phyloP scores from a whole-genome alignment of 2,329 filamentous ascomycete species.

The Colletotrichum sp. region DNA sequence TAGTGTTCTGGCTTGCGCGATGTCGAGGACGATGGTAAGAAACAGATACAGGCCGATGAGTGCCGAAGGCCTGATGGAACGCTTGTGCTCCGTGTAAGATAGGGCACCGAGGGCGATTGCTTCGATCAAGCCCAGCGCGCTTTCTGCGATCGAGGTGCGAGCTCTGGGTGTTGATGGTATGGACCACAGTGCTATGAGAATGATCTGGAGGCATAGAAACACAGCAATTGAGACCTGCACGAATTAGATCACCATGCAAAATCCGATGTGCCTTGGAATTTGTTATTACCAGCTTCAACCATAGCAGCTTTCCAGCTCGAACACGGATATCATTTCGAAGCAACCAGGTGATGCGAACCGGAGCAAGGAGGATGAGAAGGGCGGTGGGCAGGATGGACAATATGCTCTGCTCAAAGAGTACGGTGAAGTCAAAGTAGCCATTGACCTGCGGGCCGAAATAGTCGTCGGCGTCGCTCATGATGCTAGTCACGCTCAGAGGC shows the following conservation, averaged over 20 bases:
- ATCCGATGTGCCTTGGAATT: fast-evolving
- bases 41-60: constrained; percentile 37
- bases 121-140: constrained; percentile 30
- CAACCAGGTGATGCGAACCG: constrained; percentile 21
- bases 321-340: constrained; percentile 7
- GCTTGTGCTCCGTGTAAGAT: constrained; percentile 40
- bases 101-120: constrained; percentile 32
- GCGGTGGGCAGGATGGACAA: constrained; percentile 30
- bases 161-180: constrained; percentile 24
- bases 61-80: constrained; percentile 34
- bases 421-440: constrained; percentile 33
- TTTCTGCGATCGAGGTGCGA: constrained; percentile 32
- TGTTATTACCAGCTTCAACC: constrained; percentile 26
- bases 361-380: constrained; percentile 28
- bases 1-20: constrained; percentile 35
- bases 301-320: constrained; percentile 14
- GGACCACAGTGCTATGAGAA: constrained; percentile 31
- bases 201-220: constrained; percentile 26
- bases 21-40: constrained; percentile 35
- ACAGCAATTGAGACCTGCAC: constrained; percentile 9
- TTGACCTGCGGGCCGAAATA: constrained; percentile 28
- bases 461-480: constrained; percentile 6
- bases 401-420: constrained; percentile 35
- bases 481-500: constrained; percentile 2
- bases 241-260: not conserved